A percentile compares a stretch with the other conserved stretches of the same genome.
These are phyloP conservation scores for Oemleria cerasiformis DNA, from an alignment of 306 rosid genomes.

Conservation along the genomic window DNA sequence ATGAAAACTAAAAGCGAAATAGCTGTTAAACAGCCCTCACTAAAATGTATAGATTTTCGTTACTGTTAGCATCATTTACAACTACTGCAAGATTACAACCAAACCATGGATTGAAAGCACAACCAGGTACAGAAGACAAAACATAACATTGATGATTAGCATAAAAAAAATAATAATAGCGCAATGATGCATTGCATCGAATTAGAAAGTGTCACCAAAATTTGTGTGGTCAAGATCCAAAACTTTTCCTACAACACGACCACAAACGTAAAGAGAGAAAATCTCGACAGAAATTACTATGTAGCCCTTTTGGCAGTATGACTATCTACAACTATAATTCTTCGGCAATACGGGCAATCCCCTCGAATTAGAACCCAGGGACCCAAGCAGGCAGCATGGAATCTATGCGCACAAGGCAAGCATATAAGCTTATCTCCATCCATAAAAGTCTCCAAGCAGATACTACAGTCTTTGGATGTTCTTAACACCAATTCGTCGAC, in stretches of 20 bases:
- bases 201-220: not conserved
- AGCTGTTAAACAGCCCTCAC: too few species aligned
- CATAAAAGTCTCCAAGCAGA: constrained; percentile 71
- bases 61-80: not conserved
- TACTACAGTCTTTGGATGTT: constrained; percentile 60
- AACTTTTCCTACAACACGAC: constrained; percentile 14
- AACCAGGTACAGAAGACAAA: not conserved
- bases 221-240: constrained; percentile 9
- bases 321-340: constrained; percentile 42
- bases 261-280: not conserved
- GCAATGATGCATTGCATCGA: not conserved
- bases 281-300: constrained; percentile 9
- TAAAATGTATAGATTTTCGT: too few species aligned
- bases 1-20: too few species aligned
- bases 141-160: not conserved
- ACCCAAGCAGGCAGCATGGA: constrained; percentile 70
- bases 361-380: constrained; percentile 79
- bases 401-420: constrained; percentile 73
- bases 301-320: not conserved
- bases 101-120: not conserved
- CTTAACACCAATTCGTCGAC: constrained; percentile 24
- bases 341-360: constrained; percentile 83
- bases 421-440: constrained; percentile 59
- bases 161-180: too few species aligned
- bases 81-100: not conserved